Evolutionary conservation across 2,329 filamentous ascomycete species (phyloP).

Genomic region (Fusarium multiceps): DNA sequence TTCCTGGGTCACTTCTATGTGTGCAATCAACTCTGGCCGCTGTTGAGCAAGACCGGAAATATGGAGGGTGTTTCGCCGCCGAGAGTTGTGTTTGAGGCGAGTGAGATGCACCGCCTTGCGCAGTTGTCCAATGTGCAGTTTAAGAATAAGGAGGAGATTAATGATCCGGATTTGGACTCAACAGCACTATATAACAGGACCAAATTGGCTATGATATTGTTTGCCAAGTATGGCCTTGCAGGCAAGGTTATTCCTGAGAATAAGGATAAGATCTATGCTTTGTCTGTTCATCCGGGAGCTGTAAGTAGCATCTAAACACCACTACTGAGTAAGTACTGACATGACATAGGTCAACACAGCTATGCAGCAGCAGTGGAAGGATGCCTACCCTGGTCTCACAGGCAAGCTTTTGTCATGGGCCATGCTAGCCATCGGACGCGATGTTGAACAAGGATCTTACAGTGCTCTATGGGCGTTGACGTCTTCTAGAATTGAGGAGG

Average conservation of each 20-base stretch:
- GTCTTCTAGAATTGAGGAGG: slow-evolving; percentile 54
- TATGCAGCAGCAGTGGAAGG: slow-evolving; percentile 60
- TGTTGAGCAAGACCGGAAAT: slow-evolving; percentile 55
- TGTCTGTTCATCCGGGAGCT: slow-evolving; percentile 53
- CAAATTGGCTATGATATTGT: slow-evolving; percentile 57
- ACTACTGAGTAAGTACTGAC: background rate
- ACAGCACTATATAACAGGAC: slow-evolving; percentile 55
- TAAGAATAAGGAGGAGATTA: slow-evolving; percentile 56
- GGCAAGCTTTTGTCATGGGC: slow-evolving; percentile 53
- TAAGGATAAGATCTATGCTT: slow-evolving; percentile 54
- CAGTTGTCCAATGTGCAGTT: slow-evolving; percentile 52
- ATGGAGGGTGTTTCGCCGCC: slow-evolving; percentile 50
- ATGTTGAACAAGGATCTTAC: slow-evolving; percentile 56
- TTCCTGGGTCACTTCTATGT: slow-evolving; percentile 59
- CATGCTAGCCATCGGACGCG: slow-evolving; percentile 51
- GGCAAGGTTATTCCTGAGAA: slow-evolving; percentile 57
- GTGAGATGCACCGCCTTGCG: slow-evolving; percentile 55
- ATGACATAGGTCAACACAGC: slow-evolving; percentile 54
- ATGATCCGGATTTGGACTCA: slow-evolving; percentile 49
- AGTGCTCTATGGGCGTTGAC: slow-evolving; percentile 58
- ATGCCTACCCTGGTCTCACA: slow-evolving; percentile 56
- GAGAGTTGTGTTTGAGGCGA: slow-evolving; percentile 55
- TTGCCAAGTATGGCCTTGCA: slow-evolving; percentile 55
- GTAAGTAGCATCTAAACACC: background rate
- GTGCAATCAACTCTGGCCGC: slow-evolving; percentile 52